Evolutionary conservation across 192 early-diverging fungal genomes (phyloP).

Genomic region (Helicostylum pulchrum): DNA sequence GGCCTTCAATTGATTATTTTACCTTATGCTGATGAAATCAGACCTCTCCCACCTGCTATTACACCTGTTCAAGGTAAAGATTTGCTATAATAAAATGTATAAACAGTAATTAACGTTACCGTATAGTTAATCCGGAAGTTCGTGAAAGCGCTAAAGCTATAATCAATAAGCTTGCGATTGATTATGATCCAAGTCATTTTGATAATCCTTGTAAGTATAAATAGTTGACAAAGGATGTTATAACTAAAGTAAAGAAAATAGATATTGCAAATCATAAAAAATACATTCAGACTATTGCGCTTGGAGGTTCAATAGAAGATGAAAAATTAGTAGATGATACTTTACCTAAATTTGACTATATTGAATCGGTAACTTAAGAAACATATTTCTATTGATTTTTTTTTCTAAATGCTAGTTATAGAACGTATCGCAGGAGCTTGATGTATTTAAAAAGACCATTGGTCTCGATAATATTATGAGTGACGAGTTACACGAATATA

Average conservation of each 20-base stretch:
- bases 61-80: constrained; percentile 21
- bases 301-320: no score
- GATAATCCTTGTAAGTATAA: constrained; percentile 9
- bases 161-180: not conserved
- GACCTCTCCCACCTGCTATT: constrained; percentile 37
- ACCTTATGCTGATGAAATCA: constrained; percentile 78
- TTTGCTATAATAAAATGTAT: not conserved
- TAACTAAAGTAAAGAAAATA: not conserved
- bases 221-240: not conserved
- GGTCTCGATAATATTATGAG: no score
- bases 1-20: constrained; percentile 66
- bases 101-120: not conserved
- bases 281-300: constrained; percentile 1
- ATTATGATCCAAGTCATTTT: not conserved
- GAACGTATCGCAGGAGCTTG: no score
- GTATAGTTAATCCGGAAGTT: not conserved
- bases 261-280: constrained; percentile 1
- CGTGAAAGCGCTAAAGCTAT: not conserved
- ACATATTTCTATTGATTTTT: no score
- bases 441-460: no score
- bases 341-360: no score
- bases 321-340: no score
- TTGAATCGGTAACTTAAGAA: no score
- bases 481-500: no score
- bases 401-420: no score